Evolutionary conservation across 441 rosid species (phyloP).

Genomic region (Dalechampia spathulata): DNA sequence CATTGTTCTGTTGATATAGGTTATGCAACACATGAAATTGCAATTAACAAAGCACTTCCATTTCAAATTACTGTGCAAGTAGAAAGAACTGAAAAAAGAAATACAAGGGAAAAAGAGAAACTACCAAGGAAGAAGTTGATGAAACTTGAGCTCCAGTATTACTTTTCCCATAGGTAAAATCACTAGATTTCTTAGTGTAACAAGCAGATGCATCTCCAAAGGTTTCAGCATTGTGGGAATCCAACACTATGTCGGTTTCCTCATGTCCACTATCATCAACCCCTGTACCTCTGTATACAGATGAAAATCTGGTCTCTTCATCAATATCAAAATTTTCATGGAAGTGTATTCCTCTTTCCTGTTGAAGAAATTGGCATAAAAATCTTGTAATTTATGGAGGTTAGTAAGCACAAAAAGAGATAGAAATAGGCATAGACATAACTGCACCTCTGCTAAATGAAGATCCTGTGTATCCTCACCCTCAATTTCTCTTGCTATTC

Average conservation of each 20-base stretch:
- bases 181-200: slow-evolving; percentile 28
- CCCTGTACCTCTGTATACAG: slow-evolving; percentile 49
- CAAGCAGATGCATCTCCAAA: slow-evolving; percentile 54
- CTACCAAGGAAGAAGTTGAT: slow-evolving; percentile 57
- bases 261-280: slow-evolving; percentile 74
- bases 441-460: slow-evolving; percentile 81
- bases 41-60: not conserved
- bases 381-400: not conserved
- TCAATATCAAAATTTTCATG: slow-evolving; percentile 56
- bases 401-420: slow-evolving; percentile 8
- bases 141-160: slow-evolving; percentile 30
- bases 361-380: slow-evolving; percentile 25
- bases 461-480: slow-evolving; percentile 81
- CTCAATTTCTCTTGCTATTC: slow-evolving; percentile 93
- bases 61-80: not conserved
- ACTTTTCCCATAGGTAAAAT: slow-evolving; percentile 36
- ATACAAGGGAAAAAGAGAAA: slow-evolving; percentile 10
- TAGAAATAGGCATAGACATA: slow-evolving; percentile 7
- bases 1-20: no score
- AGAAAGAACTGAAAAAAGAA: not conserved
- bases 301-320: slow-evolving; percentile 84
- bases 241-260: slow-evolving; percentile 58
- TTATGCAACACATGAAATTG: no score
- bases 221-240: slow-evolving; percentile 51
- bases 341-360: slow-evolving; percentile 83